Percentiles rank a stretch among this genome's conserved stretches.
phyloP scores from a whole-genome alignment of 139 green algal genomes.

The Chlamydomonas sp. region DNA sequence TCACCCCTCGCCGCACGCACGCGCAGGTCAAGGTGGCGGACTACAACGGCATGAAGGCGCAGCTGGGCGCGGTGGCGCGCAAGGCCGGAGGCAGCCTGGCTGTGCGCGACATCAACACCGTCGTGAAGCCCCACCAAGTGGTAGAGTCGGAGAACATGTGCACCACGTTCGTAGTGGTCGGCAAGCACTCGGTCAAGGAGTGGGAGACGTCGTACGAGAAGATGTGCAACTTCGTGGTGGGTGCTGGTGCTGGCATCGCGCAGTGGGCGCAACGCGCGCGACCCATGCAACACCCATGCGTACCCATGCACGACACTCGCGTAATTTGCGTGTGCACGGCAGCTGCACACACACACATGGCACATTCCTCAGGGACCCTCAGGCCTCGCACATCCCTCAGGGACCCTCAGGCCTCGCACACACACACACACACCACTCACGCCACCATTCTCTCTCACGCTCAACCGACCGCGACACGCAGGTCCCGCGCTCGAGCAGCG shows the following conservation, averaged over 20 bases:
- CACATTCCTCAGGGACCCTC: too few relatives aligned
- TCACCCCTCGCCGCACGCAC: background rate
- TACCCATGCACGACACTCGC: too few relatives aligned
- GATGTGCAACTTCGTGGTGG: conserved; percentile 80
- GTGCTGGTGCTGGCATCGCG: conserved; percentile 17
- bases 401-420: too few relatives aligned
- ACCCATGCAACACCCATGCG: too few relatives aligned
- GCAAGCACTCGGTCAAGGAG: conserved; percentile 70
- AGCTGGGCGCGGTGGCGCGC: conserved; percentile 59
- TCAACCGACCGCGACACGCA: too few relatives aligned
- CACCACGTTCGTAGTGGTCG: conserved; percentile 85
- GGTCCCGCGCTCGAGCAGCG: conserved; percentile 58
- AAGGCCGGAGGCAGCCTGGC: conserved; percentile 83
- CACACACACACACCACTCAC: too few relatives aligned
- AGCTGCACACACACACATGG: too few relatives aligned
- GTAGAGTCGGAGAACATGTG: conserved; percentile 87
- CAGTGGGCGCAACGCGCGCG: background rate
- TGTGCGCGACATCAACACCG: conserved; percentile 49
- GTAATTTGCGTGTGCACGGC: background rate
- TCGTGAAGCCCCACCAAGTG: conserved; percentile 63
- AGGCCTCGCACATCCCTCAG: too few relatives aligned
- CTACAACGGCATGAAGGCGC: conserved; percentile 73
- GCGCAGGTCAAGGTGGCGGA: conserved; percentile 67
- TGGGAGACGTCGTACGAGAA: conserved; percentile 83
- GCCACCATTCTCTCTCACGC: too few relatives aligned